Evolutionary conservation across 768 basidiomycete species (phyloP).

Genomic region (Pilatotrama ljubarskyi): DNA sequence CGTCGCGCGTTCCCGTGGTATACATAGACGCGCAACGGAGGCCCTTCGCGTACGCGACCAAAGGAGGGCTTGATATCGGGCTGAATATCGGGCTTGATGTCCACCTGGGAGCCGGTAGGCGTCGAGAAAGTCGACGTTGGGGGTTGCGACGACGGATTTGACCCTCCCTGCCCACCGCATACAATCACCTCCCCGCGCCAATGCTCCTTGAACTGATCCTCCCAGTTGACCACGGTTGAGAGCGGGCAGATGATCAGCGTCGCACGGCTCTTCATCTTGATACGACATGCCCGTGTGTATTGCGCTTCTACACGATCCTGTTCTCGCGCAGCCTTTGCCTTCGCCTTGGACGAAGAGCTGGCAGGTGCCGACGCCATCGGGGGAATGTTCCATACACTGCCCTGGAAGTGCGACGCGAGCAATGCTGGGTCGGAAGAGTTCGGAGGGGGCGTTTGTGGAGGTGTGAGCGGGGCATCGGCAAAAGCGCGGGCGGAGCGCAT

Average conservation of each 20-base stretch:
- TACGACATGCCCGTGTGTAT: slow-evolving; percentile 66
- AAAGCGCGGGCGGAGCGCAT: slow-evolving; percentile 68
- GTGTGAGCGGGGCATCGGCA: slow-evolving; percentile 52
- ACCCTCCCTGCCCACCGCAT: slow-evolving; percentile 72
- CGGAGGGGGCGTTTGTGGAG: slow-evolving; percentile 39
- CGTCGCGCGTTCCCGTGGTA: slow-evolving; percentile 92
- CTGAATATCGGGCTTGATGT: slow-evolving; percentile 19
- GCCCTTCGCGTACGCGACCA: slow-evolving; percentile 29
- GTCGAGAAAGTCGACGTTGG: slow-evolving; percentile 5
- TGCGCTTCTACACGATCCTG: slow-evolving; percentile 75
- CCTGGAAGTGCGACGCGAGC: slow-evolving; percentile 63
- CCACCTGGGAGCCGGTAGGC: slow-evolving; percentile 18
- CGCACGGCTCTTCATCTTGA: slow-evolving; percentile 82
- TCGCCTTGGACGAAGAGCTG: slow-evolving; percentile 46
- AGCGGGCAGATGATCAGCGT: slow-evolving; percentile 97
- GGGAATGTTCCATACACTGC: slow-evolving; percentile 87
- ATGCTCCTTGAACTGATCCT: slow-evolving; percentile 97
- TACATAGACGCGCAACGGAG: slow-evolving; percentile 80
- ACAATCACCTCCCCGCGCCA: slow-evolving; percentile 89
- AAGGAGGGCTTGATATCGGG: slow-evolving; percentile 16
- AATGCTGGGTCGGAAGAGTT: slow-evolving; percentile 35
- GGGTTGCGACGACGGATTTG: slow-evolving; percentile 24
- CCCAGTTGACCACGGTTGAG: slow-evolving; percentile 98
- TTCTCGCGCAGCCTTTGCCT: slow-evolving; percentile 63
- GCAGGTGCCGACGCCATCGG: slow-evolving; percentile 23